Conservation (phyloP, 2,329 filamentous ascomycete species). For the Exophiala viscosa region DNA sequence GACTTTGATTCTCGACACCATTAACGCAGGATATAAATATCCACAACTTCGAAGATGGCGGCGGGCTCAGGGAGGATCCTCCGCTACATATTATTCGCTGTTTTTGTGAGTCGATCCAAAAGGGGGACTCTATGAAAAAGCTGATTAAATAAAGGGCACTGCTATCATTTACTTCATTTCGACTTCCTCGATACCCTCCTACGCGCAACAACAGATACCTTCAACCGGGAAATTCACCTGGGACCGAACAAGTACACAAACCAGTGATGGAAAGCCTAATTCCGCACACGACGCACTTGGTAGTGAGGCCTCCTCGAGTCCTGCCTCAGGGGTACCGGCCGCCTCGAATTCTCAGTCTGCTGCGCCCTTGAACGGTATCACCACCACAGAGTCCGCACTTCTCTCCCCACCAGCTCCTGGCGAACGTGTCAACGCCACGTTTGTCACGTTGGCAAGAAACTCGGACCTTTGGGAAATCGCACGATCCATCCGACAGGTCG, state of each 20-base stretch:
- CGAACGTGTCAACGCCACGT: slow-evolving; percentile 90
- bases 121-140: not conserved
- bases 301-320: slow-evolving; percentile 16
- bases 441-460: slow-evolving; percentile 93
- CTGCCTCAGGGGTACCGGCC: slow-evolving; percentile 7
- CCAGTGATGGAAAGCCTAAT: slow-evolving; percentile 2
- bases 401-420: slow-evolving; percentile 53
- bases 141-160: slow-evolving; percentile 49
- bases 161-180: slow-evolving; percentile 80
- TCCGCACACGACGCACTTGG: slow-evolving; percentile 4
- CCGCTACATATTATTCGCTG: slow-evolving; percentile 71
- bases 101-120: slow-evolving; percentile 64
- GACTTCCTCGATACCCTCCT: slow-evolving; percentile 49
- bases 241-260: slow-evolving; percentile 6
- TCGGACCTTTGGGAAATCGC: slow-evolving; percentile 94
- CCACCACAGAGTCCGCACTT: slow-evolving; percentile 7
- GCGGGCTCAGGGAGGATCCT: slow-evolving; percentile 41
- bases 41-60: slow-evolving; percentile 30
- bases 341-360: slow-evolving; percentile 30
- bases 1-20: not conserved
- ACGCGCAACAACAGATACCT: slow-evolving; percentile 27
- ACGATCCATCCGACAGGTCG: slow-evolving; percentile 89
- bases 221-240: slow-evolving; percentile 21
- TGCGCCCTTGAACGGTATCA: slow-evolving; percentile 17
- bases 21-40: no score